Conservation (phyloP, 2,329 filamentous ascomycete genomes). For the Fusarium pseudoanthophilum region DNA sequence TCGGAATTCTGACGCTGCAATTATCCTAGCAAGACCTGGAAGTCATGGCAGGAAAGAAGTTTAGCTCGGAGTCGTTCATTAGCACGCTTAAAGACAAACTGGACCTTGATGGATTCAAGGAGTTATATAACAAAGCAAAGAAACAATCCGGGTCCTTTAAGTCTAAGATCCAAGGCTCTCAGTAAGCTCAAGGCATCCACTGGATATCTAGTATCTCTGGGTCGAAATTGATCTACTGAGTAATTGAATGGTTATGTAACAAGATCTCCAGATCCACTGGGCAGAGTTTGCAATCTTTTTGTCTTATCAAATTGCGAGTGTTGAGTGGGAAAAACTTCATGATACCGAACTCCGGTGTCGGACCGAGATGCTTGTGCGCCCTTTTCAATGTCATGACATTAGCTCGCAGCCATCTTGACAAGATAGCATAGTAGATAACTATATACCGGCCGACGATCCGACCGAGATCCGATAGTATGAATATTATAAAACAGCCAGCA, state of each 20-base stretch:
- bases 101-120: too few species aligned
- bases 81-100: too few species aligned
- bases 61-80: too few species aligned
- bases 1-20: too few species aligned
- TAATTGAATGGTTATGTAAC: neutral
- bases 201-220: neutral
- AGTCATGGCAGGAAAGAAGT: too few species aligned
- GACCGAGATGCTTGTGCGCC: neutral
- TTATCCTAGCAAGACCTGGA: too few species aligned
- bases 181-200: too few species aligned
- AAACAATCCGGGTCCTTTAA: too few species aligned
- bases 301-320: neutral
- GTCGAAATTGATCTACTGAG: neutral
- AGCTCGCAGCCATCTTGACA: neutral
- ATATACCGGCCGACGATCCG: neutral
- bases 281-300: neutral
- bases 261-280: fast-evolving
- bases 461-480: neutral
- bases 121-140: neutral
- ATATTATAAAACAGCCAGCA: neutral
- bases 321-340: neutral
- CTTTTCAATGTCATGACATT: neutral
- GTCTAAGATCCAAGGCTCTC: neutral
- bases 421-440: neutral
- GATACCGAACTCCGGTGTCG: neutral